These are phyloP conservation scores for Magnaporthiopsis rhizophila DNA, from an alignment of 2,329 filamentous ascomycete genomes.

Conservation along the genomic window DNA sequence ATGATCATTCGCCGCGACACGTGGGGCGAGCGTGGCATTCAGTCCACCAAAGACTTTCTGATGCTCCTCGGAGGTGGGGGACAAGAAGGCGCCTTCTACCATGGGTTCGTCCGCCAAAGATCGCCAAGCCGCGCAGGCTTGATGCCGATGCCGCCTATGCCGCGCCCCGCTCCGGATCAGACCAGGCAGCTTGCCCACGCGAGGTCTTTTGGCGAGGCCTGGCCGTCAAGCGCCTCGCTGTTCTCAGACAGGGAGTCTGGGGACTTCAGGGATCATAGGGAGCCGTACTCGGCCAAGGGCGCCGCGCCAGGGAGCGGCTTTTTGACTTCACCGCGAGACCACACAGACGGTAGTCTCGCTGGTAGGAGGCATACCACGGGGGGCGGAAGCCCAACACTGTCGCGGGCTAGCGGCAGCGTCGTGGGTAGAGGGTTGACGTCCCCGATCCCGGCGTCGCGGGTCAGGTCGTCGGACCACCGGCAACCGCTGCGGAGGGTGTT, in stretches of 20 bases:
- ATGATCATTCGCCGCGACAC: slow-evolving; percentile 36
- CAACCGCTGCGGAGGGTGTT: slow-evolving; percentile 64
- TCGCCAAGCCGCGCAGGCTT: slow-evolving; percentile 23
- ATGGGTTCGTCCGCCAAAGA: slow-evolving; percentile 33
- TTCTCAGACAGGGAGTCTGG: slow-evolving; percentile 18
- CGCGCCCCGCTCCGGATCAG: slow-evolving; percentile 22
- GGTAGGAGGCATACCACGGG: slow-evolving; percentile 35
- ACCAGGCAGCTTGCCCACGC: slow-evolving; percentile 31
- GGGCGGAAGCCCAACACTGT: slow-evolving; percentile 35
- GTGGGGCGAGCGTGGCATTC: slow-evolving; percentile 38
- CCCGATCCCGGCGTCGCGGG: slow-evolving; percentile 30
- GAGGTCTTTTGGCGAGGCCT: slow-evolving; percentile 29
- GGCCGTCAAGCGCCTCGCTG: slow-evolving; percentile 19
- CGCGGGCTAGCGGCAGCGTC: slow-evolving; percentile 18
- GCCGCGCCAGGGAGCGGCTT: slow-evolving; percentile 18
- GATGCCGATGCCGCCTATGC: slow-evolving; percentile 24
- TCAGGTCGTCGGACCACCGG: slow-evolving; percentile 43
- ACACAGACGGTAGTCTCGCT: slow-evolving; percentile 18
- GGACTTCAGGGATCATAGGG: slow-evolving; percentile 15
- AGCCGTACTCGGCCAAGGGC: slow-evolving; percentile 19
- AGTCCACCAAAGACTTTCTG: slow-evolving; percentile 42
- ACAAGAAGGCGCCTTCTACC: slow-evolving; percentile 26
- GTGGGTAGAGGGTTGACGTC: slow-evolving; percentile 33
- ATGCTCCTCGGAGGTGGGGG: slow-evolving; percentile 38
- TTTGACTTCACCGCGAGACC: slow-evolving; percentile 21